Percentiles rank a stretch among this genome's conserved stretches.
phyloP scores from a whole-genome alignment of 352 stramenopile genomes.

The Globisporangium barbulae region DNA sequence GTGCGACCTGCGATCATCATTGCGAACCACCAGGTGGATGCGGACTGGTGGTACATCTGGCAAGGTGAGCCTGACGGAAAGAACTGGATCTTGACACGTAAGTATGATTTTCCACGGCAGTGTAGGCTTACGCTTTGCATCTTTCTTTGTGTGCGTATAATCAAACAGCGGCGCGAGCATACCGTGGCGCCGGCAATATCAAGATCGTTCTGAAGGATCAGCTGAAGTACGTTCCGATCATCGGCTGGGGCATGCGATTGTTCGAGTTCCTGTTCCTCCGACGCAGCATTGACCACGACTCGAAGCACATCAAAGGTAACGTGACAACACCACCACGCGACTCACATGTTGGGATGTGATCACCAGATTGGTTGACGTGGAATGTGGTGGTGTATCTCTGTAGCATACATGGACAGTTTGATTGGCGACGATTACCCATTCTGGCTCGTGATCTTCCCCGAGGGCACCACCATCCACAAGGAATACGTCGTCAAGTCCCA shows the following conservation, averaged over 20 bases:
- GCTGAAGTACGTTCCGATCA: slow-evolving; percentile 85
- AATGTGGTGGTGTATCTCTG: neutral
- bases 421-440: slow-evolving; percentile 84
- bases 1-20: slow-evolving; percentile 85
- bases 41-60: slow-evolving; percentile 94
- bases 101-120: neutral
- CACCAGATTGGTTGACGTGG: neutral
- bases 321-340: neutral
- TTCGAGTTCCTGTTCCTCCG: slow-evolving; percentile 91
- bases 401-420: slow-evolving; percentile 73
- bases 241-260: slow-evolving; percentile 87
- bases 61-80: slow-evolving; percentile 28
- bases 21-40: slow-evolving; percentile 90
- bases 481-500: slow-evolving; percentile 89
- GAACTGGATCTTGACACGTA: neutral
- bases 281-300: slow-evolving; percentile 78
- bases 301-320: slow-evolving; percentile 56
- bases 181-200: slow-evolving; percentile 70
- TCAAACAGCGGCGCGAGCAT: slow-evolving; percentile 46
- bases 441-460: slow-evolving; percentile 89
- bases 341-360: too few species aligned
- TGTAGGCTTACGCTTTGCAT: neutral
- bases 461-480: slow-evolving; percentile 89
- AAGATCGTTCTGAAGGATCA: slow-evolving; percentile 92
- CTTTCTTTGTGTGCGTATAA: neutral